These are phyloP conservation scores for Sungouiozyma intestinalis DNA, from an alignment of 805 yeast genomes.

Conservation along the genomic window DNA sequence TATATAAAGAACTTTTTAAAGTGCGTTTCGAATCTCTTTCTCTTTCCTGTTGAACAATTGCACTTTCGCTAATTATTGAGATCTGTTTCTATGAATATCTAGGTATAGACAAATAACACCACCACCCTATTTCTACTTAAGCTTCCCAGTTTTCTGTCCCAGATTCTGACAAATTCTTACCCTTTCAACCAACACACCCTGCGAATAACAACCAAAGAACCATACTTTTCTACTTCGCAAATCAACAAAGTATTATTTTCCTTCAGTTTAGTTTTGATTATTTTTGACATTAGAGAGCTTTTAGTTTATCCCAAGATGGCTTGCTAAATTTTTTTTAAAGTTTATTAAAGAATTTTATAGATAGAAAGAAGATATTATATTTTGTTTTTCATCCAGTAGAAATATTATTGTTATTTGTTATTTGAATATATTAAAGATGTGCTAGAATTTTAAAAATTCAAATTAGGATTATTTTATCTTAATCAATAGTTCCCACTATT, in stretches of 20 bases:
- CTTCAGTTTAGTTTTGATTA: constrained; percentile 4
- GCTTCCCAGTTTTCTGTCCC: not conserved
- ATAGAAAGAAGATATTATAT: constrained; percentile 2
- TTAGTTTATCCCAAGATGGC: constrained; percentile 14
- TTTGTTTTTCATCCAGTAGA: not conserved
- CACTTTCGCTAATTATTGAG: no score
- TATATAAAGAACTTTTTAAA: no score
- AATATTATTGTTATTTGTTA: constrained; percentile 1
- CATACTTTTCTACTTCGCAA: constrained; percentile 10
- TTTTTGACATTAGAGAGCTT: constrained; percentile 1
- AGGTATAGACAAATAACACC: not conserved
- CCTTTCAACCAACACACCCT: constrained; percentile 1
- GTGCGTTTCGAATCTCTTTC: no score
- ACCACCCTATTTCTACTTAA: constrained; percentile 1
- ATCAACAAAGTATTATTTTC: constrained; percentile 10
- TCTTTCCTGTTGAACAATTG: no score
- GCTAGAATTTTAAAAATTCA: constrained; percentile 1
- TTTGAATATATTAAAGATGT: constrained; percentile 1
- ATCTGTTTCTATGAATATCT: no score
- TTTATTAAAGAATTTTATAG: constrained; percentile 9
- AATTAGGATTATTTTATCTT: not conserved
- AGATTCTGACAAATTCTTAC: not conserved
- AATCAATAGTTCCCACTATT: not conserved
- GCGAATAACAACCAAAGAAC: constrained; percentile 2
- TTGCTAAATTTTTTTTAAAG: constrained; percentile 13